A percentile compares a stretch with the other conserved stretches of the same genome.
phyloP scores from a whole-genome alignment of 306 rosid genomes.

The Vachellia pachyceras region DNA sequence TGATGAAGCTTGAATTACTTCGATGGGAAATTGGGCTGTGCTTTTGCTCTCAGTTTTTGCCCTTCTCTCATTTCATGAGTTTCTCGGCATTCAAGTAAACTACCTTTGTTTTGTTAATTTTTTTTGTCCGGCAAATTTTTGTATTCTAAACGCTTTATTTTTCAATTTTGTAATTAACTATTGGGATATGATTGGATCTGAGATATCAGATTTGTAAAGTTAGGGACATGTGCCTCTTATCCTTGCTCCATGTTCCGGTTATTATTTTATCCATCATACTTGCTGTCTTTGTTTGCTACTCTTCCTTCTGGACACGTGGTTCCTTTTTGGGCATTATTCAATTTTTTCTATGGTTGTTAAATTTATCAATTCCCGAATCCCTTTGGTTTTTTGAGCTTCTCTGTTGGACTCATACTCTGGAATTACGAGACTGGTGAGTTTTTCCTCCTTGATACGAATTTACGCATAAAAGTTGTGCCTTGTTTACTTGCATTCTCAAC shows the following conservation, averaged over 20 bases:
- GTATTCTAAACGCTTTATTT: background rate
- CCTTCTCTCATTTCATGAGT: background rate
- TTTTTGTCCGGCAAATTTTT: background rate
- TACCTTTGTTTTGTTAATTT: background rate
- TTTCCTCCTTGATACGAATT: slow-evolving; percentile 32
- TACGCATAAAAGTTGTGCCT: background rate
- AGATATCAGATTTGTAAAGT: slow-evolving; percentile 41
- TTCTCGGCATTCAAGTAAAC: slow-evolving; percentile 25
- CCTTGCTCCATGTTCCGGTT: slow-evolving; percentile 46
- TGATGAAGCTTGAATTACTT: background rate
- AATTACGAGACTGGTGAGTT: slow-evolving; percentile 63
- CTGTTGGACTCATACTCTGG: slow-evolving; percentile 50
- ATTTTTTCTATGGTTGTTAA: slow-evolving; percentile 17
- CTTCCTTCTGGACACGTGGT: slow-evolving; percentile 48
- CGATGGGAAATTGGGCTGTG: background rate
- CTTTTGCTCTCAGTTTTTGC: background rate
- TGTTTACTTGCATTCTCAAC: slow-evolving; percentile 15
- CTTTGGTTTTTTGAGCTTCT: slow-evolving; percentile 49
- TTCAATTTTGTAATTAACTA: slow-evolving; percentile 23
- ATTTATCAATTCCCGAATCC: slow-evolving; percentile 57
- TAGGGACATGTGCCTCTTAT: slow-evolving; percentile 59
- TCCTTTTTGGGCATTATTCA: slow-evolving; percentile 30
- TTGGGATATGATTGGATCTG: slow-evolving; percentile 50
- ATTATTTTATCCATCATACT: slow-evolving; percentile 49
- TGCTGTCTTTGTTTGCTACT: slow-evolving; percentile 55